Evolutionary conservation across 2,329 filamentous ascomycete genomes (phyloP).

Genomic region (Fusarium redolens): DNA sequence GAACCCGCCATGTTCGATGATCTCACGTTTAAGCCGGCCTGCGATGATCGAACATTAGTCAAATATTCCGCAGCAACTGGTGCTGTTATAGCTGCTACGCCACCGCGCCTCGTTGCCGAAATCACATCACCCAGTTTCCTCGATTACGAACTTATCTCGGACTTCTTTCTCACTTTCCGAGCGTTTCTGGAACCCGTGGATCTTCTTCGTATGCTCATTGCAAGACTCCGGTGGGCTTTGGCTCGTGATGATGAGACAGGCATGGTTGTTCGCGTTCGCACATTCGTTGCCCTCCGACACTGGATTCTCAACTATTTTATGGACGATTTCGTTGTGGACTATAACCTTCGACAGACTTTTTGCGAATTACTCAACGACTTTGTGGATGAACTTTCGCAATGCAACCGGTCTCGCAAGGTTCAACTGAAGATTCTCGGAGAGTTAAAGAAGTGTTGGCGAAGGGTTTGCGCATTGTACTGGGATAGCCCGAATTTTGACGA

Average conservation of each 20-base stretch:
- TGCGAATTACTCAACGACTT: constrained; percentile 82
- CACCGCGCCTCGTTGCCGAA: constrained; percentile 90
- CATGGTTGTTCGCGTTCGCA: constrained; percentile 92
- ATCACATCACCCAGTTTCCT: constrained; percentile 96
- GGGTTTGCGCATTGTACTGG: constrained; percentile 92
- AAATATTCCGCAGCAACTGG: constrained; percentile 78
- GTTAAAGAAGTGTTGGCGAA: constrained; percentile 96
- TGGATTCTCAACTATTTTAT: constrained; percentile 99
- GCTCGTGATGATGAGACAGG: constrained; percentile 83
- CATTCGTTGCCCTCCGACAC: constrained; percentile 93
- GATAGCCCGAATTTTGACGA: constrained; percentile 76
- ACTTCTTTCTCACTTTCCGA: constrained; percentile 97
- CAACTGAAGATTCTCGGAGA: constrained; percentile 89
- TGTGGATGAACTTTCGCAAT: constrained; percentile 64
- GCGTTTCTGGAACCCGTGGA: constrained; percentile 83
- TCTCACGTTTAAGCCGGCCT: constrained; percentile 80
- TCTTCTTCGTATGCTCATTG: constrained; percentile 84
- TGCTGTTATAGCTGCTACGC: constrained; percentile 88
- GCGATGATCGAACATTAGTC: constrained; percentile 83
- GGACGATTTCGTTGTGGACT: constrained; percentile 88
- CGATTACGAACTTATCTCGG: constrained; percentile 95
- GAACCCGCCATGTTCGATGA: constrained; percentile 84
- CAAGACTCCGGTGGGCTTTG: constrained; percentile 88
- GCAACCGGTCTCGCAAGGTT: constrained; percentile 59
- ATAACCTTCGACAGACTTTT: constrained; percentile 79